Evolutionary conservation across 2,329 filamentous ascomycete species (phyloP).

Genomic region (Exophiala phaeomuriformis): DNA sequence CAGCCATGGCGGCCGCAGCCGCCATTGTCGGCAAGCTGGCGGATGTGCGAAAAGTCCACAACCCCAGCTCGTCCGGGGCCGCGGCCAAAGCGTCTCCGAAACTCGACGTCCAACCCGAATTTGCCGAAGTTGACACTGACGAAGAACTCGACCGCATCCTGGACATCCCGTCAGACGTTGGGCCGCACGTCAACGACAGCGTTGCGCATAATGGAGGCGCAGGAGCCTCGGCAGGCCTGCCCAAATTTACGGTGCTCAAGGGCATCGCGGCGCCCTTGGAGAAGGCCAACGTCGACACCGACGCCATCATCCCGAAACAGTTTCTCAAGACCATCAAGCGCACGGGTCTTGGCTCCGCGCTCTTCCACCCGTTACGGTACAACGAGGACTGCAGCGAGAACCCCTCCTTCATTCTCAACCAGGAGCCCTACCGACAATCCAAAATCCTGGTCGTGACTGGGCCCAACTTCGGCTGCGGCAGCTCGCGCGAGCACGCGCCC

Average conservation of each 20-base stretch:
- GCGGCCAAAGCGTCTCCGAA: conserved; percentile 50
- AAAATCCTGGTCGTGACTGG: conserved; percentile 92
- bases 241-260: conserved; percentile 75
- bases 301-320: conserved; percentile 98
- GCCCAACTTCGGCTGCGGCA: conserved; percentile 90
- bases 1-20: conserved; percentile 89
- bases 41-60: conserved; percentile 74
- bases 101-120: conserved; percentile 52
- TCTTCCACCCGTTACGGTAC: conserved; percentile 81
- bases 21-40: conserved; percentile 85
- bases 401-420: conserved; percentile 78
- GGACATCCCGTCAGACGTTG: conserved; percentile 56
- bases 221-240: conserved; percentile 57
- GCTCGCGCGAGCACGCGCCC: conserved; percentile 86
- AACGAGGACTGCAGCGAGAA: conserved; percentile 67
- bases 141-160: conserved; percentile 58
- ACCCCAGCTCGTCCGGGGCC: conserved; percentile 44
- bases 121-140: conserved; percentile 51
- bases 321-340: conserved; percentile 99
- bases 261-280: conserved; percentile 85
- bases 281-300: conserved; percentile 90
- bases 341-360: conserved; percentile 77
- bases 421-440: conserved; percentile 71
- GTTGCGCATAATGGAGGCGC: conserved; percentile 38
- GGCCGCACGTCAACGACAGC: conserved; percentile 57